These are phyloP conservation scores for Verticillium zaregamsianum DNA, from an alignment of 2,329 filamentous ascomycete genomes.

Conservation along the genomic window DNA sequence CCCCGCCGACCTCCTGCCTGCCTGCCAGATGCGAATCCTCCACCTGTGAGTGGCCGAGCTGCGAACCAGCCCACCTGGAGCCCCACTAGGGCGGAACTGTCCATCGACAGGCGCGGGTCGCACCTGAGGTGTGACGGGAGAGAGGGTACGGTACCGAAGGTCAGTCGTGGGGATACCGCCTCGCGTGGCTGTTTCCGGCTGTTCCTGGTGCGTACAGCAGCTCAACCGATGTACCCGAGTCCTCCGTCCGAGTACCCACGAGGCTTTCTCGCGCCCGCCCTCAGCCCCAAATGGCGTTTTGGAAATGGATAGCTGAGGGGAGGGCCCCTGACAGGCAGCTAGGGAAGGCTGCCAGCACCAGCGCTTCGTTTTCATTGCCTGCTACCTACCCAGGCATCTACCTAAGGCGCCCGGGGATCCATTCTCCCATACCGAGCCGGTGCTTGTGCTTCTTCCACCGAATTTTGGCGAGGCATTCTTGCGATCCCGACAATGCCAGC, in stretches of 20 bases:
- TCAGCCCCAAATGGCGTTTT: background rate
- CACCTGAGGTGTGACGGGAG: background rate
- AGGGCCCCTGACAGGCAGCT: background rate
- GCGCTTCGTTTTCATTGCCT: background rate
- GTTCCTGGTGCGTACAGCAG: background rate
- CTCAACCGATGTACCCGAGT: background rate
- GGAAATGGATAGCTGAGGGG: background rate
- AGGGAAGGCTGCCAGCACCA: background rate
- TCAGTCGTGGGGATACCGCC: background rate
- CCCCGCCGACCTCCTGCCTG: background rate
- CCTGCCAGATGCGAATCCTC: background rate
- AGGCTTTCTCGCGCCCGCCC: background rate
- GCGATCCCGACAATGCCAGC: background rate
- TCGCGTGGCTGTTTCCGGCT: background rate
- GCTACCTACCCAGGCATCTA: background rate
- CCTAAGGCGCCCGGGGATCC: too few species aligned
- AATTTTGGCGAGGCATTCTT: background rate
- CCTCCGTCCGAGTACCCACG: background rate
- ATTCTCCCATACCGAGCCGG: too few species aligned
- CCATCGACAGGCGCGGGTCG: background rate
- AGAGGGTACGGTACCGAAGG: background rate
- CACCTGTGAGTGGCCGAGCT: background rate
- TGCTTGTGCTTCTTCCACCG: background rate
- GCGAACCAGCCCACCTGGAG: background rate
- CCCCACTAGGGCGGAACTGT: background rate